phyloP scores from a whole-genome alignment of 139 green algal species.

The Chlorella sp. region DNA sequence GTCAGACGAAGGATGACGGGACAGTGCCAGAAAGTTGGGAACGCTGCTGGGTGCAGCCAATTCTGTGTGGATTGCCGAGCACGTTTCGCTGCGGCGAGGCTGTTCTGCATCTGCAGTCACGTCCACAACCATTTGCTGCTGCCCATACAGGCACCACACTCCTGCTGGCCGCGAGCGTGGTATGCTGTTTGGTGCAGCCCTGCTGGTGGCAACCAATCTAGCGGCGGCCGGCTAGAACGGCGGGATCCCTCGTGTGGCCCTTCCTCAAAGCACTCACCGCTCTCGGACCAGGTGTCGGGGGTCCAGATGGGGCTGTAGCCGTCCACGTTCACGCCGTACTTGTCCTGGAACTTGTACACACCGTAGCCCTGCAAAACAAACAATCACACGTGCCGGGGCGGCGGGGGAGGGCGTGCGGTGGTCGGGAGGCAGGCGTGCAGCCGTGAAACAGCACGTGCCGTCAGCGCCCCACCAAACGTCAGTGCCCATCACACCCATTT shows the following conservation, averaged over 20 bases:
- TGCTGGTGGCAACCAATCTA: too few relatives aligned
- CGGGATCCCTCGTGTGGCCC: background rate
- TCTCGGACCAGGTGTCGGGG: conserved; percentile 91
- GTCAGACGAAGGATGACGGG: background rate
- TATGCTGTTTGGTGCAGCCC: too few relatives aligned
- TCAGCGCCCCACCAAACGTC: too few relatives aligned
- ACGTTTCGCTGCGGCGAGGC: too few relatives aligned
- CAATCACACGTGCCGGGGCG: background rate
- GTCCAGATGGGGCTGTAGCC: conserved; percentile 98
- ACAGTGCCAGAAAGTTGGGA: too few relatives aligned
- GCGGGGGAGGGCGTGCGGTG: too few relatives aligned
- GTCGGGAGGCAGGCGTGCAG: too few relatives aligned
- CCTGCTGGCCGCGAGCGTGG: too few relatives aligned
- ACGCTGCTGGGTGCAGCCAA: too few relatives aligned
- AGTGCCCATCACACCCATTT: too few relatives aligned
- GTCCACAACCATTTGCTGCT: background rate
- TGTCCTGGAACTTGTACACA: conserved; percentile 90
- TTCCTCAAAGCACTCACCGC: background rate
- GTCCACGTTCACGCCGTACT: conserved; percentile 97
- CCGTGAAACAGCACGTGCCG: too few relatives aligned
- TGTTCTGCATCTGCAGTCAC: background rate
- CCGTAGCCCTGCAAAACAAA: conserved; percentile 74
- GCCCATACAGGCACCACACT: background rate
- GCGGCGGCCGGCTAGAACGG: background rate
- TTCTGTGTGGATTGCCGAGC: too few relatives aligned